A percentile compares a stretch with the other conserved stretches of the same genome.
Conservation (phyloP, 176 grass and related monocot species). For the Rhipidocladum racemiflorum region DNA sequence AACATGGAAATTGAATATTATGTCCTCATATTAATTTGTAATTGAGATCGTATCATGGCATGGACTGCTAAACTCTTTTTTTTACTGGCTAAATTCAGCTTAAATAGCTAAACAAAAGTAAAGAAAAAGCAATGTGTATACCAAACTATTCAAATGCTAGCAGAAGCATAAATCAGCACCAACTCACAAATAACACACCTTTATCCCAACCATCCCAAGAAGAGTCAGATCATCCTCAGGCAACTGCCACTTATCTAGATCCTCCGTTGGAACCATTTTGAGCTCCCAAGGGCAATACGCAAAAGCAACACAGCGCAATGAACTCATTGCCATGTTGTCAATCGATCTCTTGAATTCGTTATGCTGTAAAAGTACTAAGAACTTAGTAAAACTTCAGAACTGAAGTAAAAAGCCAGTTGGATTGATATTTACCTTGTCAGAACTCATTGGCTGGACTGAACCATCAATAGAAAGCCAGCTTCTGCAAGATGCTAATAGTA, state of each 20-base stretch:
- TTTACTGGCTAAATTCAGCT: not conserved
- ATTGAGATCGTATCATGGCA: not conserved
- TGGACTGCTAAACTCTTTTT: not conserved
- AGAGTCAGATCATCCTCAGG: conserved; percentile 47
- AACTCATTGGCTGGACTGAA: conserved; percentile 37
- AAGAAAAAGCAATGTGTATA: not conserved
- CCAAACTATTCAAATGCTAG: not conserved
- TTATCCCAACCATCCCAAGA: conserved; percentile 50
- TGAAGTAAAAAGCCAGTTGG: not conserved
- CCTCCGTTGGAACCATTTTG: conserved; percentile 39
- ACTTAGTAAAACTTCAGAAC: conserved; percentile 18
- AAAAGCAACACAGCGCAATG: conserved; percentile 65
- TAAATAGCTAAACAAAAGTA: not conserved
- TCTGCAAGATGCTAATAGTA: conserved; percentile 53
- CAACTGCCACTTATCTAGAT: conserved; percentile 54
- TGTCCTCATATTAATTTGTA: not conserved
- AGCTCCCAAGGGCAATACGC: conserved; percentile 44
- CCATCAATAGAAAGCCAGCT: conserved; percentile 49
- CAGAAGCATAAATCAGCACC: not conserved
- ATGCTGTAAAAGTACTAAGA: conserved; percentile 27
- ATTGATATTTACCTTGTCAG: conserved; percentile 47
- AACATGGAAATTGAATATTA: not conserved
- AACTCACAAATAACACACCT: conserved; percentile 28
- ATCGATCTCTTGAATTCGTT: conserved; percentile 52
- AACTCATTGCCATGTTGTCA: conserved; percentile 46